Conservation (phyloP, 2,329 filamentous ascomycete species). For the Aaosphaeria arxii region DNA sequence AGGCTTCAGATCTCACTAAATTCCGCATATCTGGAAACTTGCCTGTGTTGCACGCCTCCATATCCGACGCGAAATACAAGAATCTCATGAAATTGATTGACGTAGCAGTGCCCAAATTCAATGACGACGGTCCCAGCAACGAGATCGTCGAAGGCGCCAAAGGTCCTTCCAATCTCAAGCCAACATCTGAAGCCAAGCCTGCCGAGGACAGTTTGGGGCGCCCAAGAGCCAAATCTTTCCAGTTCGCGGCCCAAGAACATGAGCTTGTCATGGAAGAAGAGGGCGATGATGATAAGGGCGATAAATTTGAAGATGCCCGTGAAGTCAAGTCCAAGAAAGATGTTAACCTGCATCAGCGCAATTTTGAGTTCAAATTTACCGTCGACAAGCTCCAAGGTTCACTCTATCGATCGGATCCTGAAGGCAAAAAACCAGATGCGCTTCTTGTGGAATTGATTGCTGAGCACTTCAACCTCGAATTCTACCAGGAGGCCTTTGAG, state of each 20-base stretch:
- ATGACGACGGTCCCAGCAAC: conserved; percentile 44
- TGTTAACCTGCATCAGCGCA: conserved; percentile 74
- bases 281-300: conserved; percentile 55
- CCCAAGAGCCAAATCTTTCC: conserved; percentile 68
- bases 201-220: conserved; percentile 42
- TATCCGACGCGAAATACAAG: conserved; percentile 97
- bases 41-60: conserved; percentile 84
- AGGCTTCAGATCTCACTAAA: conserved; percentile 88
- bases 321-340: conserved; percentile 52
- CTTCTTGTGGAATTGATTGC: conserved; percentile 89
- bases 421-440: conserved; percentile 71
- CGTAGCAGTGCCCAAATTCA: conserved; percentile 85
- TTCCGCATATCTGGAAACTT: conserved; percentile 88
- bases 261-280: conserved; percentile 80
- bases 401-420: conserved; percentile 80
- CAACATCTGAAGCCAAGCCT: conserved; percentile 22
- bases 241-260: conserved; percentile 68
- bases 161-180: conserved; percentile 37
- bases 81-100: conserved; percentile 94
- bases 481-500: conserved; percentile 84
- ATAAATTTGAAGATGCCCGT: conserved; percentile 65
- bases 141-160: conserved; percentile 32
- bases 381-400: conserved; percentile 94
- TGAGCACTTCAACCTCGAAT: conserved; percentile 81
- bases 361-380: conserved; percentile 95